Conservation (phyloP, 495 filamentous ascomycete species). For the Aspergillus coremiiformis region DNA sequence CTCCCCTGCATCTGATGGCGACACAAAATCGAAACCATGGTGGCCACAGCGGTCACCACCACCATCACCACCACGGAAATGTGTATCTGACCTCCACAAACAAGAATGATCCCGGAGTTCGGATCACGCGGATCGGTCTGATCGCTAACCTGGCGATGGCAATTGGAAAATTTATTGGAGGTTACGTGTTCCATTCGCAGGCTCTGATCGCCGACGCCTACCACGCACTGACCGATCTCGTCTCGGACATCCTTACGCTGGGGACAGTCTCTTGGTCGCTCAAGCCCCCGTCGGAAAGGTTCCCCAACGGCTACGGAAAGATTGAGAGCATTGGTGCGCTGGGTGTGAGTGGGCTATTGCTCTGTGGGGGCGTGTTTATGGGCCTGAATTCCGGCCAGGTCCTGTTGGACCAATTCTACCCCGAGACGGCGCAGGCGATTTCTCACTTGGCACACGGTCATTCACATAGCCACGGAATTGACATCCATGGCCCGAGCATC, state of each 20-base stretch:
- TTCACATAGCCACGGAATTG: slow-evolving; percentile 53
- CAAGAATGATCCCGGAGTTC: slow-evolving; percentile 87
- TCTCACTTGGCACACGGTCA: slow-evolving; percentile 52
- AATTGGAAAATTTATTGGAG: slow-evolving; percentile 81
- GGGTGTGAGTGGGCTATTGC: slow-evolving; percentile 82
- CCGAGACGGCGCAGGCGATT: slow-evolving; percentile 58
- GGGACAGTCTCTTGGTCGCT: slow-evolving; percentile 89
- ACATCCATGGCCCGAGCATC: slow-evolving; percentile 63
- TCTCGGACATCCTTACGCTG: slow-evolving; percentile 88
- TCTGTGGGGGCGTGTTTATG: slow-evolving; percentile 86
- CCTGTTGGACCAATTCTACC: slow-evolving; percentile 72
- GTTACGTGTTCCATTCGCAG: slow-evolving; percentile 90
- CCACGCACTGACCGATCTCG: slow-evolving; percentile 88
- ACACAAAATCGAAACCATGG: slow-evolving; percentile 34
- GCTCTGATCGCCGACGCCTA: slow-evolving; percentile 90
- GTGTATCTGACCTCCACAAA: slow-evolving; percentile 80
- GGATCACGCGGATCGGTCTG: slow-evolving; percentile 88
- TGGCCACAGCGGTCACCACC: slow-evolving; percentile 27
- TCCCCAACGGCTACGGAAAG: slow-evolving; percentile 91
- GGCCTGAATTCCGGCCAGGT: slow-evolving; percentile 68
- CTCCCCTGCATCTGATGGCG: slow-evolving; percentile 24
- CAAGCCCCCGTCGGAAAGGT: slow-evolving; percentile 68
- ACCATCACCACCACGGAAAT: slow-evolving; percentile 66
- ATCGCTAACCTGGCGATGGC: slow-evolving; percentile 93
- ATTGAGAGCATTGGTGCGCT: slow-evolving; percentile 91